Evolutionary conservation across 2,329 filamentous ascomycete genomes (phyloP), one percentile per base, ranked within the genome.

Genomic region (Diaporthe humulicola): DNA sequence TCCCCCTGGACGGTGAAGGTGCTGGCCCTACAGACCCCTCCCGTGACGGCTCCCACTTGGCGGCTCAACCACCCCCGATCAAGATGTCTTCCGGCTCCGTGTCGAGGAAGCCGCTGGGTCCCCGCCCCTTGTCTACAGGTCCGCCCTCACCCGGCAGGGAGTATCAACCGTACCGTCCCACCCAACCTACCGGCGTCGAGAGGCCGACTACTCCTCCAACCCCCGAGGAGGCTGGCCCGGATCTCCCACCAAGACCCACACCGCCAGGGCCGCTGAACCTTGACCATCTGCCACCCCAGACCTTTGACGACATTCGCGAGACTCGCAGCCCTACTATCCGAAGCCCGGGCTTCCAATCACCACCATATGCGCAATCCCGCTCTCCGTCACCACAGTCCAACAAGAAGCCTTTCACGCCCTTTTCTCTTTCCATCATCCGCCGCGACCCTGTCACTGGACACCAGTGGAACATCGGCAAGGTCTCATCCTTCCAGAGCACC

Each of bases 381-480:
- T 84, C 85, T 0, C 81, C 83, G 0, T 87, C 85, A 1, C 86
- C 85, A 3, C 73, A 77, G 33, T 85, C 84, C 70, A 80, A 77
- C 61, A 81, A 77, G 48, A 78, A 79, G 30, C 78, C 81, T 9
- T 82, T 84, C 61, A 82, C 83, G 0, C 86, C 88, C 0, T 91
- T 90, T 76, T 88, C 86, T 2, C 83, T 92, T 19, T 92, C 91
- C 0, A 82, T 96, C 19, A 95, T 95, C 78, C 91, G 94, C n/a
- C 90, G 93, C 77, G 92, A 95, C 80, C 93, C 93, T 1, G 87
- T 88, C 30, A 90, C 92, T 12, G 91, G 91, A 10, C 87, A 87
- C 72, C 94, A 95, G 81, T 95, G 93, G 93, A 95, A 95, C 79
- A 88, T 95, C 17, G 94, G 92, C 30, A 91, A 88, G 72, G 88